A percentile compares a stretch with the other conserved stretches of the same genome.
Conservation (phyloP, 1,139 yeast species). For the Starmera stellimalicola region DNA sequence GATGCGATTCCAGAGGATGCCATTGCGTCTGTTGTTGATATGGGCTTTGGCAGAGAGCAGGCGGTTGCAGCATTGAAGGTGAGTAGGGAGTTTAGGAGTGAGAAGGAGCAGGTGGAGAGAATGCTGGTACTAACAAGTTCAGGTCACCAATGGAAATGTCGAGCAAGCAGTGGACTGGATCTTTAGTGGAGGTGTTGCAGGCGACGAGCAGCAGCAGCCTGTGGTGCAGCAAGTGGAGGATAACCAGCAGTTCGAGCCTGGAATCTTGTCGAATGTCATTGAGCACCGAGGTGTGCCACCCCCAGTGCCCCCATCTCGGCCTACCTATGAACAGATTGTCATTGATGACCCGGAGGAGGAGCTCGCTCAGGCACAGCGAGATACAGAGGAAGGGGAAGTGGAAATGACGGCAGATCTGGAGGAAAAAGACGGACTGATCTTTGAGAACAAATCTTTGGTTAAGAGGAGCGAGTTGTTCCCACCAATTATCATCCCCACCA, state of each 20-base stretch:
- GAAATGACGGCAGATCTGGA: too few relatives aligned
- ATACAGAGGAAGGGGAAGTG: too few relatives aligned
- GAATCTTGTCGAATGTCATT: too few relatives aligned
- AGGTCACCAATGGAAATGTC: conserved; percentile 23
- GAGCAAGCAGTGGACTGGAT: conserved; percentile 45
- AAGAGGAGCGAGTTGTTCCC: conserved; percentile 10
- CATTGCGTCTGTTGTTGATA: conserved; percentile 37
- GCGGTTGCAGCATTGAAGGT: conserved; percentile 24
- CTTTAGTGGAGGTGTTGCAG: conserved; percentile 33
- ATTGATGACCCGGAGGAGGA: not conserved
- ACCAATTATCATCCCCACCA: conserved; percentile 29
- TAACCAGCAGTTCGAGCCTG: too few relatives aligned
- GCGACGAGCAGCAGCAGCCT: not conserved
- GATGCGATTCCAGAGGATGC: conserved; percentile 9
- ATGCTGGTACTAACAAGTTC: too few relatives aligned
- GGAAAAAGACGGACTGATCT: too few relatives aligned
- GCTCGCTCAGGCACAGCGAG: not conserved
- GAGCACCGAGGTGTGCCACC: not conserved
- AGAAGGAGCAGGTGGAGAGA: too few relatives aligned
- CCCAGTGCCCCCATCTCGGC: not conserved
- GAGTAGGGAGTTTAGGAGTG: too few relatives aligned
- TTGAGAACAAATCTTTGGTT: not conserved
- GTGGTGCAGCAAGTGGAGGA: not conserved
- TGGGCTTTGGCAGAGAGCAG: conserved; percentile 47
- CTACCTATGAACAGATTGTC: not conserved